phyloP scores from a whole-genome alignment of 2,329 filamentous ascomycete species.

The Zalaria obscura region DNA sequence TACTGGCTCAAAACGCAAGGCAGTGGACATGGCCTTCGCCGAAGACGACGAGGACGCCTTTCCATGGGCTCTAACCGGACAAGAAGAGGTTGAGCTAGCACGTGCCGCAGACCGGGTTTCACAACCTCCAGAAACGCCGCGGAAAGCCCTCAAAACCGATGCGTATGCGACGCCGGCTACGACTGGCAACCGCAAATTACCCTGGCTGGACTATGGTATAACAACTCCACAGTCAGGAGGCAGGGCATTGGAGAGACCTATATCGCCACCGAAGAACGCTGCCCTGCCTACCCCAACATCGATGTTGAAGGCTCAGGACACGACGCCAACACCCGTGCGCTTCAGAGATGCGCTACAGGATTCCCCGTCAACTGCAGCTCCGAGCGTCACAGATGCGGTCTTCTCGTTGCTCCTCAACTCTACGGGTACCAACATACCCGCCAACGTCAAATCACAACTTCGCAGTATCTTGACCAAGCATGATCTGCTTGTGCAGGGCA shows the following conservation, averaged over 20 bases:
- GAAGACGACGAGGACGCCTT: constrained; percentile 20
- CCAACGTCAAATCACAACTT: constrained; percentile 24
- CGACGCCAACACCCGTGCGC: constrained; percentile 21
- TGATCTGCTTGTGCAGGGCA: constrained; percentile 44
- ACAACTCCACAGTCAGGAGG: constrained; percentile 4
- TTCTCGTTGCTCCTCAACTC: constrained; percentile 3
- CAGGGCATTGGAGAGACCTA: constrained; percentile 8
- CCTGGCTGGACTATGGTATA: constrained; percentile 21
- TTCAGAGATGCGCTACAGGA: constrained; percentile 10
- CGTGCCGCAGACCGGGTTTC: constrained; percentile 9
- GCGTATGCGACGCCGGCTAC: constrained; percentile 23
- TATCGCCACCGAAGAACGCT: constrained; percentile 14
- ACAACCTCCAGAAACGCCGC: constrained; percentile 22
- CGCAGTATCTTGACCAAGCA: constrained; percentile 37
- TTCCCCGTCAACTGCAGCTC: not conserved
- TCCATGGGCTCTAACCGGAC: constrained; percentile 16
- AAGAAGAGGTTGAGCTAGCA: constrained; percentile 19
- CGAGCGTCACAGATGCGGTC: constrained; percentile 4
- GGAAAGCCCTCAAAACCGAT: constrained; percentile 23
- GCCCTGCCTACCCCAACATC: not conserved
- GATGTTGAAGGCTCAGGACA: constrained; percentile 8
- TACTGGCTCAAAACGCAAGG: not conserved
- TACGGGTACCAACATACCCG: constrained; percentile 9
- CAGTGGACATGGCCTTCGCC: constrained; percentile 1
- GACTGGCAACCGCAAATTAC: constrained; percentile 17